Evolutionary conservation across 1,284 basidiomycete species (phyloP), one percentile per base, ranked within the genome.

Genomic region (Cutaneotrichosporon mucoides): DNA sequence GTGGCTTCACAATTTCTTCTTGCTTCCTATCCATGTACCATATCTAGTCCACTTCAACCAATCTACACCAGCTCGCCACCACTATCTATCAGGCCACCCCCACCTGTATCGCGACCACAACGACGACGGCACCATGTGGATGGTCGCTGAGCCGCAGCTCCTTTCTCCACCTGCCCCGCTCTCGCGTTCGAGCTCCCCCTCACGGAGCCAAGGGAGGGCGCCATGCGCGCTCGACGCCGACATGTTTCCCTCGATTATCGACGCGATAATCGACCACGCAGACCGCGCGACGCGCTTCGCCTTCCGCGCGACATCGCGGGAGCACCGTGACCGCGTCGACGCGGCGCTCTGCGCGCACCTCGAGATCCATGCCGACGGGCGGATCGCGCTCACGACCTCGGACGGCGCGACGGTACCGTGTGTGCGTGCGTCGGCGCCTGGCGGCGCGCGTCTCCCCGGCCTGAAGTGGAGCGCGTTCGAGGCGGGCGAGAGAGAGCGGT

Each of bases 221-320:
- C 24, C 45, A 24, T 12, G 33, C 36, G n/a, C 38, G 9, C 43
- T 59, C 11, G 57, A 59, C 47, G 40, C 45, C 4, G 12, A 34
- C 7, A 42, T 42, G 43, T 62, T 55, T 44, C 56, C 56, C 11
- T 42, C 55, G 40, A 55, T 62, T 13, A n/a, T 58, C 36, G 48
- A 58, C 44, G n/a, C 55, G 43, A 55, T 62, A n/a, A 38, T 62
- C 34, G 7, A 2, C 7, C 37, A 44, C 9, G 44, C 53, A 5
- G 34, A 40, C 11, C 33, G 40, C 11, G 37, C 47, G 6, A 36
- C 36, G 40, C 44, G 24, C 33, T 50, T 56, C 40, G 53, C 60
- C 2, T 52, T 61, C 35, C 56, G 60, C 15, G 16, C 6, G 4
- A 46, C 49, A 13, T 55, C 48, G 8, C 53, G 53, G n/a, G n/a